A percentile compares a stretch with the other conserved stretches of the same genome.
These are phyloP conservation scores for Omphalotus olearius DNA, from an alignment of 1,284 basidiomycete genomes.

Conservation along the genomic window DNA sequence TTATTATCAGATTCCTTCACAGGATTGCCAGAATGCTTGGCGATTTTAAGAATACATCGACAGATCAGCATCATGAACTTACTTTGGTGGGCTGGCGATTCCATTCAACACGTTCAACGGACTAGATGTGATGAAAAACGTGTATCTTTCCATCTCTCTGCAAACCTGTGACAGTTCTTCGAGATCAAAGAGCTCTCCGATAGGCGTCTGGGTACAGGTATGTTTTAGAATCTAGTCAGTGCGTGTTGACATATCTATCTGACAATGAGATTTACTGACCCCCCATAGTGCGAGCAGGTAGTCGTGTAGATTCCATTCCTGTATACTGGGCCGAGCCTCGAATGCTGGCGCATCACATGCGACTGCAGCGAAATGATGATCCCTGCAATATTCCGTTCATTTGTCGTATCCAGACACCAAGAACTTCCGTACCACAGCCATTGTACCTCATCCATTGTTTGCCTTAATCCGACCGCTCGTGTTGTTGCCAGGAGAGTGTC, in stretches of 20 bases:
- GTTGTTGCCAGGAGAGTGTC: background rate
- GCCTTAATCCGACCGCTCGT: background rate
- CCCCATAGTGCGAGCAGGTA: conserved; percentile 1
- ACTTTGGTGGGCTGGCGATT: conserved; percentile 4
- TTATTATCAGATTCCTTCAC: background rate
- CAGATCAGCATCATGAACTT: background rate
- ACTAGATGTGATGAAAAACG: conserved; percentile 1
- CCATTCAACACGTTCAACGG: conserved; percentile 3
- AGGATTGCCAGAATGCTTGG: background rate
- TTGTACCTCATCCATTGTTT: conserved; percentile 2
- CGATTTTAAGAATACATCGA: background rate
- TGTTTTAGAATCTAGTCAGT: background rate
- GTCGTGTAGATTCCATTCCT: conserved; percentile 2
- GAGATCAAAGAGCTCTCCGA: conserved; percentile 1
- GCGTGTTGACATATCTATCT: too few species aligned
- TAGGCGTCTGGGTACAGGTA: background rate
- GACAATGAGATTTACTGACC: background rate
- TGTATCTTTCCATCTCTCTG: conserved; percentile 1
- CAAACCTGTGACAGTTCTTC: background rate
- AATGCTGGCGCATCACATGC: conserved; percentile 4
- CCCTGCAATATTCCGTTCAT: background rate
- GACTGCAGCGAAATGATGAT: conserved; percentile 1
- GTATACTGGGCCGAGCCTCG: background rate
- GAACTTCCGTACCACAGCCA: background rate
- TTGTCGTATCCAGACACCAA: background rate